phyloP scores from a whole-genome alignment of 352 stramenopile genomes.

The Phytophthora idaei region DNA sequence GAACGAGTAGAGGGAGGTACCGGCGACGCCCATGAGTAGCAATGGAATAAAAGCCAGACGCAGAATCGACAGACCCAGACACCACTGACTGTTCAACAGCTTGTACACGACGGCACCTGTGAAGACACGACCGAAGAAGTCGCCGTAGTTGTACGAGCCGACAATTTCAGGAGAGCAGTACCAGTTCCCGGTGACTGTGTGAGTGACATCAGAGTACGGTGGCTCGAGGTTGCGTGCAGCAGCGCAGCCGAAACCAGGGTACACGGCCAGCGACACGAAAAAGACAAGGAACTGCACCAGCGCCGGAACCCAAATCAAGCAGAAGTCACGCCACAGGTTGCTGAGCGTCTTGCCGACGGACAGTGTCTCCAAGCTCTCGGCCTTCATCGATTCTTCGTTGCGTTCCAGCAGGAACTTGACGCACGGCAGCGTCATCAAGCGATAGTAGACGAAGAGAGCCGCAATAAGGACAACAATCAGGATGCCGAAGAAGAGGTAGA shows the following conservation, averaged over 20 bases:
- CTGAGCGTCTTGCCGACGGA: conserved; percentile 32
- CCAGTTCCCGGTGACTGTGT: conserved; percentile 41
- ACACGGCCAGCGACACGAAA: conserved; percentile 62
- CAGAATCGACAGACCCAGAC: conserved; percentile 41
- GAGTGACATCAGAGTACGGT: conserved; percentile 28
- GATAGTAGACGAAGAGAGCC: conserved; percentile 52
- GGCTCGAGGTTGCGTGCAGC: conserved; percentile 38
- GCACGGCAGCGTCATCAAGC: conserved; percentile 40
- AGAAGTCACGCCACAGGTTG: conserved; percentile 55
- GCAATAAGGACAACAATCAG: conserved; percentile 53
- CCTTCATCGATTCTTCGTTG: conserved; percentile 33
- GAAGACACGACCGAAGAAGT: conserved; percentile 61
- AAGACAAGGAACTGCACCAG: conserved; percentile 61
- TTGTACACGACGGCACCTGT: conserved; percentile 59
- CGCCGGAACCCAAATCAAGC: conserved; percentile 53
- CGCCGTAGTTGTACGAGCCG: conserved; percentile 65
- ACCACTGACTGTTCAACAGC: conserved; percentile 56
- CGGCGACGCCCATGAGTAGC: conserved; percentile 55
- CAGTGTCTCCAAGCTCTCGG: conserved; percentile 38
- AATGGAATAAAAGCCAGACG: conserved; percentile 59
- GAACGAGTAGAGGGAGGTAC: conserved; percentile 61
- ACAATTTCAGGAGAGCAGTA: conserved; percentile 62
- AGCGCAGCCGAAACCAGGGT: conserved; percentile 57
- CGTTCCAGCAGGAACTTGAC: conserved; percentile 64
- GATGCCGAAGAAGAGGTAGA: conserved; percentile 71